These are phyloP conservation scores for Cyclotella baltica DNA, from an alignment of 108 stramenopile genomes.

Conservation along the genomic window DNA sequence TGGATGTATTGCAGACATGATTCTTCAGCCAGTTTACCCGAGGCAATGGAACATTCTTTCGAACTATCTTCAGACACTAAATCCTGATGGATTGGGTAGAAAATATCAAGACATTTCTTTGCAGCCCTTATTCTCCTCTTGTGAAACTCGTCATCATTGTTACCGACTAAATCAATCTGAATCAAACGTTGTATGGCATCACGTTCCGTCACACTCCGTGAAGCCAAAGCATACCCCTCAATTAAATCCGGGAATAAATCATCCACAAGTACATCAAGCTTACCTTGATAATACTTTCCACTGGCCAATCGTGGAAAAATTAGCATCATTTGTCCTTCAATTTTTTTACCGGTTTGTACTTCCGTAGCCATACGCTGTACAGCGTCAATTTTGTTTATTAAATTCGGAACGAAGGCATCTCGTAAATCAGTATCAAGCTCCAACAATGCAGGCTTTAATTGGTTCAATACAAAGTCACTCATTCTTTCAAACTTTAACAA, in stretches of 20 bases:
- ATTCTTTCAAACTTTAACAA: slow-evolving; percentile 34
- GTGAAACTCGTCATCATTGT: background rate
- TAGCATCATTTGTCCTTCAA: background rate
- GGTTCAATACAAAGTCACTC: slow-evolving; percentile 20
- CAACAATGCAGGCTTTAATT: slow-evolving; percentile 29
- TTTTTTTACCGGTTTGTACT: background rate
- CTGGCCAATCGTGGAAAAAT: slow-evolving; percentile 20
- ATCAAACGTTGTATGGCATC: slow-evolving; percentile 35
- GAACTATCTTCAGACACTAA: background rate
- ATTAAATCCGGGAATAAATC: slow-evolving; percentile 27
- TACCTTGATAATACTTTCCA: slow-evolving; percentile 32
- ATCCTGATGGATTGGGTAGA: slow-evolving; percentile 8
- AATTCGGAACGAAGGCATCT: slow-evolving; percentile 13
- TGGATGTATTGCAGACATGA: slow-evolving; percentile 24
- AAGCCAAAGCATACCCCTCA: slow-evolving; percentile 21
- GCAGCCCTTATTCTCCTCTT: slow-evolving; percentile 31
- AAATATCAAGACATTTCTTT: slow-evolving; percentile 24
- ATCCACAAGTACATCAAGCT: slow-evolving; percentile 15
- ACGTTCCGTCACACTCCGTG: slow-evolving; percentile 19
- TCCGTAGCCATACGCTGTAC: slow-evolving; percentile 1
- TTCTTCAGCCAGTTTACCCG: slow-evolving; percentile 26
- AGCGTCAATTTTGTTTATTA: slow-evolving; percentile 13
- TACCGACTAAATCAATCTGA: slow-evolving; percentile 19
- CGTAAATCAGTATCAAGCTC: slow-evolving; percentile 21
- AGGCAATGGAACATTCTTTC: background rate